These are phyloP conservation scores for Helianthus tuberosus DNA, from an alignment of 129 eudicot genomes.

Conservation along the genomic window DNA sequence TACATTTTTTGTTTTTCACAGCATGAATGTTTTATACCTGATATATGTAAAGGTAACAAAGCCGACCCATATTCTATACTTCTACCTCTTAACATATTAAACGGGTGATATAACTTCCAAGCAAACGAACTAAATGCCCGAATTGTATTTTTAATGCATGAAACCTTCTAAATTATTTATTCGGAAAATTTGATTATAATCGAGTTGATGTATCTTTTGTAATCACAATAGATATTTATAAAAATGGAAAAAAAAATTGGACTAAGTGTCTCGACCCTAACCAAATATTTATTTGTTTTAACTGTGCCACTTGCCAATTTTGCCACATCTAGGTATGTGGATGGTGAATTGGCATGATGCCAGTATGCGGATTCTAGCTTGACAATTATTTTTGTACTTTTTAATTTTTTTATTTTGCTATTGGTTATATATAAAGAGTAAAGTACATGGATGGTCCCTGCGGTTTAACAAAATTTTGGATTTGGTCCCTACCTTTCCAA, in stretches of 20 bases:
- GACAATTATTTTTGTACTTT: neutral
- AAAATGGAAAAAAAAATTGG: neutral
- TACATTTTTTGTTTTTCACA: constrained; percentile 10
- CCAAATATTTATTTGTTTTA: neutral
- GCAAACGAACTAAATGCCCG: neutral
- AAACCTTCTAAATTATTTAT: constrained; percentile 1
- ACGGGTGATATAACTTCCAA: neutral
- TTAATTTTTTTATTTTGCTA: neutral
- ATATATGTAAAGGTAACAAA: constrained; percentile 2
- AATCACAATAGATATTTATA: neutral
- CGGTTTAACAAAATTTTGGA: too few species aligned
- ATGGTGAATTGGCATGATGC: neutral
- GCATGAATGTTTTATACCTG: constrained; percentile 5
- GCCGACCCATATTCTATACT: neutral
- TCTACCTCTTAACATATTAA: neutral
- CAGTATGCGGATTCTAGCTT: constrained; percentile 2
- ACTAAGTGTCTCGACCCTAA: neutral
- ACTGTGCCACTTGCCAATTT: neutral
- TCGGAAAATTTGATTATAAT: neutral
- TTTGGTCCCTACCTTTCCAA: too few species aligned
- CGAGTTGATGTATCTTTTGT: neutral
- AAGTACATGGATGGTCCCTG: too few species aligned
- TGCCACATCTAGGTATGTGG: neutral
- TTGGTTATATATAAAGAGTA: neutral
- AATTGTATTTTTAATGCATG: too few species aligned